Base-by-base conservation (phyloP, 2,329 filamentous ascomycete species). In the Arthrobotrys conoides region DNA sequence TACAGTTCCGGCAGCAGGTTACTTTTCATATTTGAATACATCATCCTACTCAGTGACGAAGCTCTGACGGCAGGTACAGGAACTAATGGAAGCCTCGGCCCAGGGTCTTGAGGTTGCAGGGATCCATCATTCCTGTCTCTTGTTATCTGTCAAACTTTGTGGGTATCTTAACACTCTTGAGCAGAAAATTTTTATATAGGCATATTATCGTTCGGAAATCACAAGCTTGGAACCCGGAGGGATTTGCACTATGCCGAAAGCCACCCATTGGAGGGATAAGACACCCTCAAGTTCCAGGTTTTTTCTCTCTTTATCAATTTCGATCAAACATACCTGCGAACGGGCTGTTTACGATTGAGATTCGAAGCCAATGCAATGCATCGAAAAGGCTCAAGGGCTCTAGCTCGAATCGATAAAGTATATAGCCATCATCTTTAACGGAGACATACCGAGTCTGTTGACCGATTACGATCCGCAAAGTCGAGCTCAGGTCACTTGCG, bases 381-480 rank as follows among this genome's bases (percentile, higher is more conserved):
- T 48, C 59, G 48, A 49, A 51, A 48, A 14, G n/a, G 63, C 16
- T 48, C 18, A 46, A 33, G 27, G 12, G 16, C 57, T 30, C 27
- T 55, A 65, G 30, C 38, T 73, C 59, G 2, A 55, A 55, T 64
- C 64, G 22, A 55, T 67, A 18, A 14, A 9, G n/a, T n/a, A n/a
- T n/a, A n/a, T 27, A 22, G 48, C 48, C 6, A 57, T 38, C 20
- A 57, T 48, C 30, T 61, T 61, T 12, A 20, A 68, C 73, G 73
- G 73, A 68, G 61, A 71, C 51, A 71, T 71, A 67, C 73, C 73
- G 73, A 71, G 46, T 75, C 71, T 33, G 63, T 68, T 75, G 63
- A 27, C 63, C 22, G 55, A 67, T 61, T 48, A 36, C 18, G 41
- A 61, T 59, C 53, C 53, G 53, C 53, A 22, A 59, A 59, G 36